Evolutionary conservation across 805 yeast species (phyloP).

Genomic region (Schwanniomyces pseudopolymorphus): DNA sequence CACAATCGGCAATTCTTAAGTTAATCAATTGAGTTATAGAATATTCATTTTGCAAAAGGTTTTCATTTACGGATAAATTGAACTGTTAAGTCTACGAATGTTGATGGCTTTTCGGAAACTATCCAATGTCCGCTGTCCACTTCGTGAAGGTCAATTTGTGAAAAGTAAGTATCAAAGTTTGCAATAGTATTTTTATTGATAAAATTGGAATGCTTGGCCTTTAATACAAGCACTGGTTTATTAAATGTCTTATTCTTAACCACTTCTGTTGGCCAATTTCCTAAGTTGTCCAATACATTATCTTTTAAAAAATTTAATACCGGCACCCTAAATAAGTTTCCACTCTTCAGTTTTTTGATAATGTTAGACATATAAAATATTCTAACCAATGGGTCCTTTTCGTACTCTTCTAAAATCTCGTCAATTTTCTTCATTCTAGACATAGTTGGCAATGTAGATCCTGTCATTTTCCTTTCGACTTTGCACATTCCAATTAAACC

Average conservation of each 20-base stretch:
- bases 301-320: slow-evolving; percentile 21
- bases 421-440: slow-evolving; percentile 14
- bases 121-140: slow-evolving; percentile 40
- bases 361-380: slow-evolving; percentile 41
- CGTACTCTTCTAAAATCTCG: slow-evolving; percentile 20
- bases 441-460: slow-evolving; percentile 21
- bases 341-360: slow-evolving; percentile 16
- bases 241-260: slow-evolving; percentile 11
- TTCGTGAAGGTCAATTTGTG: slow-evolving; percentile 14
- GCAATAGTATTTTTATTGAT: slow-evolving; percentile 28
- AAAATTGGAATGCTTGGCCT: slow-evolving; percentile 43
- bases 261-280: slow-evolving; percentile 24
- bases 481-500: slow-evolving; percentile 41
- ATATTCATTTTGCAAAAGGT: neutral
- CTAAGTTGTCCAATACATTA: slow-evolving; percentile 14
- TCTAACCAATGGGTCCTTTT: slow-evolving; percentile 25
- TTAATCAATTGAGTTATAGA: too few species aligned
- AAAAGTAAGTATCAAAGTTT: slow-evolving; percentile 26
- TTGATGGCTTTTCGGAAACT: slow-evolving; percentile 38
- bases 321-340: slow-evolving; percentile 15
- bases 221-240: slow-evolving; percentile 43
- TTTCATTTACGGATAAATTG: slow-evolving; percentile 5
- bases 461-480: slow-evolving; percentile 32
- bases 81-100: slow-evolving; percentile 17
- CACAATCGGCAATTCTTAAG: too few species aligned